Evolutionary conservation across 768 basidiomycete genomes (phyloP).

Genomic region (Leccinum sublutescens): DNA sequence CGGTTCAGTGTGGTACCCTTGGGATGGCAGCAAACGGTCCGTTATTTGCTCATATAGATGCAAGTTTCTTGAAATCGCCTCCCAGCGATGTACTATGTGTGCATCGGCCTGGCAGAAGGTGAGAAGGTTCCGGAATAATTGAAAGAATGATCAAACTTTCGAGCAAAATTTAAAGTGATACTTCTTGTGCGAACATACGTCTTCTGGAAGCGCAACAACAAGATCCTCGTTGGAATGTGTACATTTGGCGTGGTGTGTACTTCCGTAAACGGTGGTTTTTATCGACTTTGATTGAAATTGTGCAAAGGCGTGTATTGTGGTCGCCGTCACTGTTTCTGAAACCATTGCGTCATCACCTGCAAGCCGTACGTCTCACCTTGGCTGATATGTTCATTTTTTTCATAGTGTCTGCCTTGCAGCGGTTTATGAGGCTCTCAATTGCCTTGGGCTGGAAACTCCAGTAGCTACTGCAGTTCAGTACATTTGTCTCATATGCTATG

Average conservation of each 20-base stretch:
- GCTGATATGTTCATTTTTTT: background rate
- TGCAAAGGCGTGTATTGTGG: constrained; percentile 7
- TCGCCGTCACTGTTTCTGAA: constrained; percentile 8
- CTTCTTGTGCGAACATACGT: constrained; percentile 20
- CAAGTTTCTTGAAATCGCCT: background rate
- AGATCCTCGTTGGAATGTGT: constrained; percentile 19
- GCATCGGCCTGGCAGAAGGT: constrained; percentile 16
- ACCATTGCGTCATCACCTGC: constrained; percentile 3
- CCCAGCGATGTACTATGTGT: constrained; percentile 15
- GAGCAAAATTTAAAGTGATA: constrained; percentile 8
- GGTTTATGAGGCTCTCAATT: constrained; percentile 12
- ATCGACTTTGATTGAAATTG: background rate
- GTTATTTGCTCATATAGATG: background rate
- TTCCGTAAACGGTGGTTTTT: background rate
- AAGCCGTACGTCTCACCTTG: background rate
- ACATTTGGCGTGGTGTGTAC: constrained; percentile 8
- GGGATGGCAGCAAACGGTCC: constrained; percentile 11
- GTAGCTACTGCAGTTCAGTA: constrained; percentile 10
- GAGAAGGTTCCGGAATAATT: background rate
- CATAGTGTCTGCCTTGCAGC: constrained; percentile 1
- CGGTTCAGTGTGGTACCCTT: constrained; percentile 12
- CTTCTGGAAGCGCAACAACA: constrained; percentile 20
- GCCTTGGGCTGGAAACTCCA: constrained; percentile 3
- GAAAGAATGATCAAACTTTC: background rate
- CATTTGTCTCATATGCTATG: constrained; percentile 13